phyloP scores from a whole-genome alignment of 2,329 filamentous ascomycete genomes.

The Diaporthe destruens region DNA sequence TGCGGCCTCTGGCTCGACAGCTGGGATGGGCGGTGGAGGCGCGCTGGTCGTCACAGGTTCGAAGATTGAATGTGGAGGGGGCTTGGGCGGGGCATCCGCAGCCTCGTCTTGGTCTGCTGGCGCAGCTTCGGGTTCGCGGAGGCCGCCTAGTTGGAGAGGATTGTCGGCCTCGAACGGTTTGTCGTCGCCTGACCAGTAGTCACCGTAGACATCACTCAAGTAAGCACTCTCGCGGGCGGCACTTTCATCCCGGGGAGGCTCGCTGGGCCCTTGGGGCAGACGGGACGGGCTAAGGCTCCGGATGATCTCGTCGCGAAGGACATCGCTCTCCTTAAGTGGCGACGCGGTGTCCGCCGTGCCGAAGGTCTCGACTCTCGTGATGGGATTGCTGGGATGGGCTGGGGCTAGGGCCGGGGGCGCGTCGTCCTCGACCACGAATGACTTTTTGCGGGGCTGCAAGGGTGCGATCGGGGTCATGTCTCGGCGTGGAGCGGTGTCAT shows the following conservation, averaged over 20 bases:
- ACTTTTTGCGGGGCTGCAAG: constrained; percentile 56
- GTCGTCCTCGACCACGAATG: constrained; percentile 45
- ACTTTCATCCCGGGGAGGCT: constrained; percentile 32
- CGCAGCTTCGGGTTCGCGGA: background rate
- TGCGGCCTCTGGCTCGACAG: constrained; percentile 27
- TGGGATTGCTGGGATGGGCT: constrained; percentile 50
- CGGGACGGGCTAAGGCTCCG: constrained; percentile 71
- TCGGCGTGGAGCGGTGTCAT: constrained; percentile 5
- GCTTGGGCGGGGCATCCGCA: background rate
- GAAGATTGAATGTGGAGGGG: background rate
- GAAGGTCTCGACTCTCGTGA: constrained; percentile 59
- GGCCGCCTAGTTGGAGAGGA: background rate
- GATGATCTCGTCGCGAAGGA: constrained; percentile 80
- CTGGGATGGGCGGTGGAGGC: constrained; percentile 4
- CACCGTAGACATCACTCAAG: constrained; percentile 74
- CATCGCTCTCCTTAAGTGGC: constrained; percentile 77
- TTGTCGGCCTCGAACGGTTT: constrained; percentile 44
- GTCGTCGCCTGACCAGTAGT: constrained; percentile 71
- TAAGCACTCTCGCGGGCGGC: constrained; percentile 69
- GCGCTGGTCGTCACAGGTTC: background rate
- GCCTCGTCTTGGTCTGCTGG: constrained; percentile 8
- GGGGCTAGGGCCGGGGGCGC: no score
- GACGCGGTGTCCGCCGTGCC: constrained; percentile 64
- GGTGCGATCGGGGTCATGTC: constrained; percentile 53
- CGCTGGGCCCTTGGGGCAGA: constrained; percentile 42